Evolutionary conservation across 1,284 basidiomycete species (phyloP).

Genomic region (Mrakiaceae sp.): DNA sequence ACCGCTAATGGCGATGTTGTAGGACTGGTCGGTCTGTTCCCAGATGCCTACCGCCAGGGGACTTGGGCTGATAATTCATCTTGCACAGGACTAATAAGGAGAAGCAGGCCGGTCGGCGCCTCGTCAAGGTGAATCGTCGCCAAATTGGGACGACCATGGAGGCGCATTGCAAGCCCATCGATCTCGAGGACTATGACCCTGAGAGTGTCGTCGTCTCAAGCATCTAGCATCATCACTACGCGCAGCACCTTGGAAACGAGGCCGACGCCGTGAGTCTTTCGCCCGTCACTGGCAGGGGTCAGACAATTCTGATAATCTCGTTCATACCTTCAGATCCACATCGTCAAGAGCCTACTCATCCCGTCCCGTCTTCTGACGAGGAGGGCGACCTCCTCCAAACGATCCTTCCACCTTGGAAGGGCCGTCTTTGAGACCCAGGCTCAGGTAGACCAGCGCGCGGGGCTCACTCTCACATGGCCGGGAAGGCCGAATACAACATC

Average conservation of each 20-base stretch:
- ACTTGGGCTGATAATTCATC: too few species aligned
- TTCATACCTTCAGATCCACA: neutral
- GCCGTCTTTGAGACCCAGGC: neutral
- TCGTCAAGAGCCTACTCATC: neutral
- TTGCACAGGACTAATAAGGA: constrained; percentile 45
- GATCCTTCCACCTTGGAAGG: neutral
- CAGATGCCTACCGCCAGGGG: neutral
- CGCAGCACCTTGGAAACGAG: neutral
- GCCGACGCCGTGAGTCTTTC: neutral
- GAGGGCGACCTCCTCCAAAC: neutral
- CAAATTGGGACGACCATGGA: constrained; percentile 51
- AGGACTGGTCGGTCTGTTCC: neutral
- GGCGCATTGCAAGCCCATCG: constrained; percentile 51
- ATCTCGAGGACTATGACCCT: constrained; percentile 47
- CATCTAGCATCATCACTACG: neutral
- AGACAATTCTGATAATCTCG: neutral
- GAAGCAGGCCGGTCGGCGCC: constrained; percentile 48
- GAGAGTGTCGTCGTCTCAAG: constrained; percentile 47
- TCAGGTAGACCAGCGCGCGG: constrained; percentile 21
- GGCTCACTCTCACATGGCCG: too few species aligned
- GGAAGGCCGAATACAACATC: too few species aligned
- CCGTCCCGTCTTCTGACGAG: neutral
- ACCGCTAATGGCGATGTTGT: neutral
- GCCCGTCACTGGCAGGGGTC: neutral
- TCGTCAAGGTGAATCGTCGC: constrained; percentile 55